Conservation (phyloP, 768 basidiomycete species). For the Symmetrospora coprosmae region DNA sequence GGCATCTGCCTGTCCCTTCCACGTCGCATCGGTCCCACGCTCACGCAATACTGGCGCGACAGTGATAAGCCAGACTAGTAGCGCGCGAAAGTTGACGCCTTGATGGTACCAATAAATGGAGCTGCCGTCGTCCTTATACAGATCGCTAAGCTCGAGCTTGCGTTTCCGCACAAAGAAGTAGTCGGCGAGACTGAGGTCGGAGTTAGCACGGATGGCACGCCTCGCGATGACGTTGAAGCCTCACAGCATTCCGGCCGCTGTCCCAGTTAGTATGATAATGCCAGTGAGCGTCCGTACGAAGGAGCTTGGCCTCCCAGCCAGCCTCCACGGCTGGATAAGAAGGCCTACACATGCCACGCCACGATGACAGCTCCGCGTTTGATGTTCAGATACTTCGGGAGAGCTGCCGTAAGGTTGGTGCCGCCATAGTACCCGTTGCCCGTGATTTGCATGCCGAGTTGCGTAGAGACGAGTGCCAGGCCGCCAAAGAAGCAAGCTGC, state of each 20-base stretch:
- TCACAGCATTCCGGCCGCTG: not conserved
- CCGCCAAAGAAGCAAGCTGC: constrained; percentile 36
- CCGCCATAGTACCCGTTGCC: constrained; percentile 26
- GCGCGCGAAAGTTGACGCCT: not conserved
- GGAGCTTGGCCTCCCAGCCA: not conserved
- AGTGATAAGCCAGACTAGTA: too few species aligned
- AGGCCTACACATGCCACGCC: not conserved
- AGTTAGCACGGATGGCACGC: too few species aligned
- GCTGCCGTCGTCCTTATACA: not conserved
- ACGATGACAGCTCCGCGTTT: not conserved
- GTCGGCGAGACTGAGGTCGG: too few species aligned
- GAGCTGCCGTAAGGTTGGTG: not conserved
- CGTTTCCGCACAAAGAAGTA: not conserved
- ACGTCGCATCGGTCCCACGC: too few species aligned
- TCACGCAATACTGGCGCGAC: too few species aligned
- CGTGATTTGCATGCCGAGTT: too few species aligned
- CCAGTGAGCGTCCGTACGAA: constrained; percentile 2
- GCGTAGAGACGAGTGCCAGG: constrained; percentile 31
- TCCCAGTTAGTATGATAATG: not conserved
- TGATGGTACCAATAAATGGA: constrained; percentile 1
- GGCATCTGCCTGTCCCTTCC: too few species aligned
- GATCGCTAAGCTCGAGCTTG: not conserved
- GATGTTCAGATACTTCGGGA: not conserved
- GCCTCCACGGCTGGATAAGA: not conserved
- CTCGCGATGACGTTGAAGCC: too few species aligned